Percentiles rank a stretch among this genome's conserved stretches.
Evolutionary conservation across 1,139 yeast genomes (phyloP).

Genomic region (Meyerozyma guilliermondii): DNA sequence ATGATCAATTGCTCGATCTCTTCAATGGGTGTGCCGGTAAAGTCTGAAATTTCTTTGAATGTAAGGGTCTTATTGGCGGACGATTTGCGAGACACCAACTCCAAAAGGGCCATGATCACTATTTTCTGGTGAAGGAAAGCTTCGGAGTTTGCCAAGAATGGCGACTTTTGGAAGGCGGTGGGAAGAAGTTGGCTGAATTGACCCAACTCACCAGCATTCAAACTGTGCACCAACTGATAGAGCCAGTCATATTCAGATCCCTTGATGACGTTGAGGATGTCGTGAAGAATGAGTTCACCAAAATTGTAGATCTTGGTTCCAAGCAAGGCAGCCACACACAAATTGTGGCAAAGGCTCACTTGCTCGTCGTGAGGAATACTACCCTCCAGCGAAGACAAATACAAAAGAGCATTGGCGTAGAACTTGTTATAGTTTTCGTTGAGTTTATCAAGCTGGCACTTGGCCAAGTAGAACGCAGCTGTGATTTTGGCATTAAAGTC

Average conservation of each 20-base stretch:
- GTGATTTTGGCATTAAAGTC: constrained; percentile 66
- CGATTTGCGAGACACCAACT: constrained; percentile 76
- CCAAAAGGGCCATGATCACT: constrained; percentile 86
- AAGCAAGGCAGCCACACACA: constrained; percentile 80
- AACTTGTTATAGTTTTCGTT: constrained; percentile 75
- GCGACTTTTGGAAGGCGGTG: constrained; percentile 37
- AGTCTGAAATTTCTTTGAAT: constrained; percentile 67
- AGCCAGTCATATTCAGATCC: constrained; percentile 64
- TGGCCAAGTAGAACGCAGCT: constrained; percentile 79
- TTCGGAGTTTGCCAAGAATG: constrained; percentile 56
- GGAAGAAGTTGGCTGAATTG: constrained; percentile 50
- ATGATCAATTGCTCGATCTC: constrained; percentile 89
- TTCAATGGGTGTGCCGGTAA: constrained; percentile 62
- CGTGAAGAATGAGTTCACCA: constrained; percentile 91
- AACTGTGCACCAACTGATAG: constrained; percentile 58
- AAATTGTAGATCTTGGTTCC: constrained; percentile 94
- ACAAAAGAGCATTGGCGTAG: constrained; percentile 58
- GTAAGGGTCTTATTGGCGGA: constrained; percentile 68
- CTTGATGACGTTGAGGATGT: constrained; percentile 58
- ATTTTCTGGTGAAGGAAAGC: constrained; percentile 83
- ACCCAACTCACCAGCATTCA: constrained; percentile 74
- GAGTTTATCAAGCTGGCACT: constrained; percentile 70
- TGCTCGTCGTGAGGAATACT: constrained; percentile 15
- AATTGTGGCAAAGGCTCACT: constrained; percentile 64
- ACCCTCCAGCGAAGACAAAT: constrained; percentile 48